Base-by-base conservation (phyloP, 371 early-diverging fungal genomes). In the Circinella minor region DNA sequence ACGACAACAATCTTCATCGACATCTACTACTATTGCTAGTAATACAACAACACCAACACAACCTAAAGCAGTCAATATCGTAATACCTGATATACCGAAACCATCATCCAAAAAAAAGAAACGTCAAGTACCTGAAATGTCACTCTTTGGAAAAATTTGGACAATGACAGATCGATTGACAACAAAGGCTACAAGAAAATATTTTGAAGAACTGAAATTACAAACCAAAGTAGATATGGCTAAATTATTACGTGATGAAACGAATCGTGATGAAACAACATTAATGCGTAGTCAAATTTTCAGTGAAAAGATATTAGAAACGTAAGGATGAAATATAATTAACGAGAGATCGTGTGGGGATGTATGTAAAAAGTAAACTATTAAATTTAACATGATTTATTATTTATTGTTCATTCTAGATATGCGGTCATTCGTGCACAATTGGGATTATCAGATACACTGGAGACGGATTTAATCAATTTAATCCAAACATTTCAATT, bases 61-160 rank as follows among this genome's bases (percentile, higher is more conserved):
- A 13, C 55, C 37, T 10, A 69, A 67, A 14, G 60, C 57, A 8
- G 14, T 57, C 15, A 62, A 48, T 17, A 49, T 61, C 11, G 47
- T 61, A 18, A 48, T 59, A 18, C 68, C 68, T 15, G 57, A 48
- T 3, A 37, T 37, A 46, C 63, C 34, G 47, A 37, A 61, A 57
- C 46, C 70, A 6, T 54, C 71, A 17, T 59, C 49, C 27, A 71
- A 69, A 14, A 79, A 82, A 47, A 82, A 79, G 67, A 82, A 81
- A 63, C 75, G 61, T 13, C 70, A 67, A 0, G 66, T 66, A 11
- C 80, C 80, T 1, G 76, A 82, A 66, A 73, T 86, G 75, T 81
- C 86, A 37, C 59, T 86, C 36, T 86, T 86, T 76, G 86, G 86
- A 18, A 83, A 79, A 15, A 81, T 84, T 20, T 86, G 86, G 86